Evolutionary conservation across 1,284 basidiomycete species (phyloP), one percentile per base, ranked within the genome.

Genomic region (Irpex sp.): DNA sequence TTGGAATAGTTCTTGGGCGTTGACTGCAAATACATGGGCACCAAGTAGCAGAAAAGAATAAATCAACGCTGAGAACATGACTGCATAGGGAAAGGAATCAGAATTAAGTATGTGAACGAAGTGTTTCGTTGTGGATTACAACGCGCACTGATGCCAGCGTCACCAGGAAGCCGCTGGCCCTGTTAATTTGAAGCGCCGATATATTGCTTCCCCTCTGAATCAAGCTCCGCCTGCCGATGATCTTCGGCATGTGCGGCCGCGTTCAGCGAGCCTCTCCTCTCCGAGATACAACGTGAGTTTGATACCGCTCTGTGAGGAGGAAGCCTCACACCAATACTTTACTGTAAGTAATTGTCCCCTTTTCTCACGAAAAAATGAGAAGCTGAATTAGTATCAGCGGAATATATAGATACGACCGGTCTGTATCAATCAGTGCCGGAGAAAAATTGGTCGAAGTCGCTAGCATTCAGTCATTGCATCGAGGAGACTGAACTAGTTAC

Each of bases 1-100:
- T 62, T 83, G 71, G 66, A 90, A 91, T 53, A 75, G 73, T 71
- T 86, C 88, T 46, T 59, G 36, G 15, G 33, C 51, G 36, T 31
- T 19, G 33, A 26, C n/a, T 2, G 53, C 7, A 11, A 33, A 35
- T 11, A 35, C 53, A 31, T 55, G 53, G 33, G 53, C 31, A 11
- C 21, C 11, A 5, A 55, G 53, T 9, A 55, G 3, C 9, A 55
- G 13, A 8, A 55, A 26, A 11, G 53, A 33, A 21, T 55, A 55
- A 33, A 33, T 55, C 53, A 55, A 21, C 19, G 53, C 53, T 35
- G 53, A 13, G n/a, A 55, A 55, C 53, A 55, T 55, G 9, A 5
- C 6, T 31, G 8, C 53, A 55, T 55, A 21, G 9, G 53, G 49
- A 51, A 19, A 17, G 49, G 9, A 51, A 51, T 51, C 8, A 51